Percentiles rank a stretch among this genome's conserved stretches.
Conservation (phyloP, 495 filamentous ascomycete species). For the Aspergillus baeticus region DNA sequence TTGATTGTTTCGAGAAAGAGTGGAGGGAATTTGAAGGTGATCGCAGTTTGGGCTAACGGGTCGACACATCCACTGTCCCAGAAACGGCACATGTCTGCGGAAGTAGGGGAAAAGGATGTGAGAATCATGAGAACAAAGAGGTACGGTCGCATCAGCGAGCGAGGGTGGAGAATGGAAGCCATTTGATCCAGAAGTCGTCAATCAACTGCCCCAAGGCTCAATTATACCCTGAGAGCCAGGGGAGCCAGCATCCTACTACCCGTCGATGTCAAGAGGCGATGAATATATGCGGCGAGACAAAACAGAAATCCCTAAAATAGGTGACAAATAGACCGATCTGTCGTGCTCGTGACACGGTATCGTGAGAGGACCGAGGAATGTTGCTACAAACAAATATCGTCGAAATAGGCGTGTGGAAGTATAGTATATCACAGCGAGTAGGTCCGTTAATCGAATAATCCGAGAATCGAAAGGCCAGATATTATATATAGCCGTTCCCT, state of each 20-base stretch:
- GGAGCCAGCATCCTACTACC: constrained; percentile 22
- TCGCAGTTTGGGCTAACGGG: constrained; percentile 41
- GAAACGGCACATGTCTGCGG: constrained; percentile 40
- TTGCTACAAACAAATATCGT: not conserved
- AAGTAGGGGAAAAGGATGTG: constrained; percentile 19
- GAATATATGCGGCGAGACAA: not conserved
- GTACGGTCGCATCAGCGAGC: constrained; percentile 19
- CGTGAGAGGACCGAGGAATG: not conserved
- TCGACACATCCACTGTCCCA: constrained; percentile 43
- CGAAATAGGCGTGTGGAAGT: not conserved
- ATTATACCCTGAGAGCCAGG: not conserved
- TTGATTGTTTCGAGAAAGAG: constrained; percentile 38
- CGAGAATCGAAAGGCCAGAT: not conserved
- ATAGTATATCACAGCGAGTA: not conserved
- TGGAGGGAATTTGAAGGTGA: constrained; percentile 36
- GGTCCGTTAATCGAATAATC: not conserved
- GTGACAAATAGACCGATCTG: not conserved
- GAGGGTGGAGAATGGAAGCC: constrained; percentile 15
- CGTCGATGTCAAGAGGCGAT: not conserved
- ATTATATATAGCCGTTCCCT: no score
- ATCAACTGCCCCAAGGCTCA: constrained; percentile 17
- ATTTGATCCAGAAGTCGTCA: constrained; percentile 21
- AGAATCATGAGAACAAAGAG: constrained; percentile 20
- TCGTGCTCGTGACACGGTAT: not conserved
- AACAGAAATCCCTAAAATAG: not conserved